These are phyloP conservation scores for Coemansia sp. DNA, from an alignment of 192 early-diverging fungal species.

Conservation along the genomic window DNA sequence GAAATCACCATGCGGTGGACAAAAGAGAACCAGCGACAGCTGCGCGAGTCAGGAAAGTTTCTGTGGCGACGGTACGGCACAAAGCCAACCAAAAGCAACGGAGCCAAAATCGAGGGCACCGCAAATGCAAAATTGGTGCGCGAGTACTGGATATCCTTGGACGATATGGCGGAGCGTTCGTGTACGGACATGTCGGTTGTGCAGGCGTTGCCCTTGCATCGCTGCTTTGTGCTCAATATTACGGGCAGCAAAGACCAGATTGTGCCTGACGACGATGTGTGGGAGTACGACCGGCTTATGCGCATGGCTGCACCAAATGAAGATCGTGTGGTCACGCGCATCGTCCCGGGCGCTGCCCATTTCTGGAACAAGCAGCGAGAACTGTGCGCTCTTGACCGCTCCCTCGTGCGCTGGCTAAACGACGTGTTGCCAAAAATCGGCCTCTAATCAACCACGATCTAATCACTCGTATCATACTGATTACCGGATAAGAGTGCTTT, in stretches of 20 bases:
- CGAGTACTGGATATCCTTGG: slow-evolving; percentile 41
- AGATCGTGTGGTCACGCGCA: slow-evolving; percentile 16
- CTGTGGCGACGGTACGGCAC: slow-evolving; percentile 53
- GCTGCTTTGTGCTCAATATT: slow-evolving; percentile 49
- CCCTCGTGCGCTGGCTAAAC: slow-evolving; percentile 1
- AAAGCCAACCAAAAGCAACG: slow-evolving; percentile 10
- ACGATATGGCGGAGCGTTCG: slow-evolving; percentile 31
- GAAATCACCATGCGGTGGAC: slow-evolving; percentile 52
- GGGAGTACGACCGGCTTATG: slow-evolving; percentile 48
- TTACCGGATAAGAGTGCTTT: too few species aligned
- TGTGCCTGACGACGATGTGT: slow-evolving; percentile 52
- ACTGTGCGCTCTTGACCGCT: slow-evolving; percentile 7
- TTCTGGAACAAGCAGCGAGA: slow-evolving; percentile 32
- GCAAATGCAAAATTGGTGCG: not conserved
- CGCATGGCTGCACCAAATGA: slow-evolving; percentile 11
- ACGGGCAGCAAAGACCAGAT: slow-evolving; percentile 54
- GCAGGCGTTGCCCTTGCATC: slow-evolving; percentile 38
- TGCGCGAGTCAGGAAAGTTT: slow-evolving; percentile 48
- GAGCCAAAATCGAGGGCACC: slow-evolving; percentile 14
- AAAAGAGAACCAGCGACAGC: slow-evolving; percentile 32
- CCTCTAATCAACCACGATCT: not conserved
- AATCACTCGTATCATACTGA: too few species aligned
- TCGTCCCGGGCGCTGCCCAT: slow-evolving; percentile 32
- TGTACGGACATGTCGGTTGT: slow-evolving; percentile 54
- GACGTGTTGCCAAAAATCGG: not conserved